Evolutionary conservation across 495 filamentous ascomycete species (phyloP).

Genomic region (Penicillium daleae): DNA sequence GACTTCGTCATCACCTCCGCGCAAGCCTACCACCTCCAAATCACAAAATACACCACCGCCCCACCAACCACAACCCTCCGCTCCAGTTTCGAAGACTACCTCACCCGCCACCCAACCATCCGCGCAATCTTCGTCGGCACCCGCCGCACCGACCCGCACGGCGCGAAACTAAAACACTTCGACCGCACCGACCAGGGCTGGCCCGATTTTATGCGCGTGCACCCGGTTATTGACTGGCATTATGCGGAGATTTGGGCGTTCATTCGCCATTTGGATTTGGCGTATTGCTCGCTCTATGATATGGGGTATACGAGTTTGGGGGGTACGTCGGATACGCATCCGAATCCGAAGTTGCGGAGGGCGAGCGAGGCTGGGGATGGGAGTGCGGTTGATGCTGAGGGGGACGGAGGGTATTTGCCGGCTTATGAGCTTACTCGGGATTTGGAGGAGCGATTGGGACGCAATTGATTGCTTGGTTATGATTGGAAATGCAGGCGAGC

Average conservation of each 20-base stretch:
- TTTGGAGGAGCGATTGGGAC: conserved; percentile 80
- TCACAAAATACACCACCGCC: conserved; percentile 71
- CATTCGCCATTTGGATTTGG: conserved; percentile 74
- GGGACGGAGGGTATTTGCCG: conserved; percentile 62
- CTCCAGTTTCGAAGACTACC: conserved; percentile 75
- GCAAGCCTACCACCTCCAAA: conserved; percentile 69
- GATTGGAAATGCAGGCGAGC: not conserved
- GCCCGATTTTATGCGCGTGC: conserved; percentile 90
- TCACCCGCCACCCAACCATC: conserved; percentile 61
- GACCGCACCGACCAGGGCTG: conserved; percentile 86
- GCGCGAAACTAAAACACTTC: conserved; percentile 74
- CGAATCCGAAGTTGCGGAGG: conserved; percentile 75
- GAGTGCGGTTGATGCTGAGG: not conserved
- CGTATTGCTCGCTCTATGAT: conserved; percentile 87
- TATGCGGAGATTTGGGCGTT: conserved; percentile 96
- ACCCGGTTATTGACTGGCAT: conserved; percentile 97
- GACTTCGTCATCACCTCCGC: conserved; percentile 73
- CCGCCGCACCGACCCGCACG: conserved; percentile 88
- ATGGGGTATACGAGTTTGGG: conserved; percentile 84
- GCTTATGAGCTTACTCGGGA: conserved; percentile 88
- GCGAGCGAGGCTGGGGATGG: conserved; percentile 27
- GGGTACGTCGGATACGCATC: conserved; percentile 85
- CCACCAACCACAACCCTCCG: conserved; percentile 56
- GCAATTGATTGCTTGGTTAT: conserved; percentile 53
- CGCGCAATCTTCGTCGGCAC: conserved; percentile 93